These are phyloP conservation scores for Garcia nutans DNA, from an alignment of 345 rosid species.

Conservation along the genomic window DNA sequence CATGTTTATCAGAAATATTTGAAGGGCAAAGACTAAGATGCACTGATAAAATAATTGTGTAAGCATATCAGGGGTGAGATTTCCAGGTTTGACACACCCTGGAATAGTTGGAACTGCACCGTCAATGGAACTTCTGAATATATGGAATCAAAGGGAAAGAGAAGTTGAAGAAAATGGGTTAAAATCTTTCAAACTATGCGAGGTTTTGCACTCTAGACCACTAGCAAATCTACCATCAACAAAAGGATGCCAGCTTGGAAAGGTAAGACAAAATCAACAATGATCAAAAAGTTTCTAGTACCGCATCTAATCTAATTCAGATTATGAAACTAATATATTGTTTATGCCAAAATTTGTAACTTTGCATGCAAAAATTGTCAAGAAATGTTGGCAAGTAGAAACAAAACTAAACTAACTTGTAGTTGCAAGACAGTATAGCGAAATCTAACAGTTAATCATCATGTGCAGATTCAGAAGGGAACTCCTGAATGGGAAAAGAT, in stretches of 20 bases:
- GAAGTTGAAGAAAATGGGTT: slow-evolving; percentile 62
- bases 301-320: no score
- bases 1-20: no score
- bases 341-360: background rate
- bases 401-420: slow-evolving; percentile 2
- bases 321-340: background rate
- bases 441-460: slow-evolving; percentile 11
- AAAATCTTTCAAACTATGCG: slow-evolving; percentile 51
- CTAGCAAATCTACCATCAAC: slow-evolving; percentile 69
- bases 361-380: background rate
- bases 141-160: slow-evolving; percentile 84
- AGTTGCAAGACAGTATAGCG: background rate
- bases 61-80: slow-evolving; percentile 60
- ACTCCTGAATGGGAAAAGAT: slow-evolving; percentile 79
- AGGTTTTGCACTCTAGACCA: slow-evolving; percentile 81
- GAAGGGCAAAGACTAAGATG: background rate
- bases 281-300: no score
- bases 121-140: slow-evolving; percentile 65
- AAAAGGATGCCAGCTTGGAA: slow-evolving; percentile 74
- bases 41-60: slow-evolving; percentile 12
- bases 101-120: slow-evolving; percentile 90
- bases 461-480: slow-evolving; percentile 55
- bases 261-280: slow-evolving; percentile 31
- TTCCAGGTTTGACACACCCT: slow-evolving; percentile 88
- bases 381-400: background rate